A percentile compares a stretch with the other conserved stretches of the same genome.
These are phyloP conservation scores for Wickerhamiella bombiphila DNA, from an alignment of 805 yeast species.

Conservation along the genomic window DNA sequence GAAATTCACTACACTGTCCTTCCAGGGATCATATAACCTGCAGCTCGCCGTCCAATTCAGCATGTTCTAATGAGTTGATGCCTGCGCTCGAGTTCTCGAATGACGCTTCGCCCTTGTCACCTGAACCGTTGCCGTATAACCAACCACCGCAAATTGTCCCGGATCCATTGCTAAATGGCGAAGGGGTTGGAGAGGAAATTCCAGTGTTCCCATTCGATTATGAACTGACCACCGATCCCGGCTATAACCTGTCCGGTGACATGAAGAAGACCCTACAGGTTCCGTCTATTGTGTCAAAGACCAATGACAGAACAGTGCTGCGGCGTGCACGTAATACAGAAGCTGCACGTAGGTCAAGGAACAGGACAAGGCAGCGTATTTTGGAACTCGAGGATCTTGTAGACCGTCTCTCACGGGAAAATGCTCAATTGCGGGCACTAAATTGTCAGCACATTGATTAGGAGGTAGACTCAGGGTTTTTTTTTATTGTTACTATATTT, in stretches of 20 bases:
- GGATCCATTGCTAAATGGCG: neutral
- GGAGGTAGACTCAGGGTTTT: neutral
- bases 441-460: neutral
- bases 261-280: too few species aligned
- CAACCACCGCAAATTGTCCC: neutral
- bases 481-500: too few species aligned
- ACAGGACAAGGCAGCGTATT: constrained; percentile 83
- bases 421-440: constrained; percentile 35
- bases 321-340: constrained; percentile 85
- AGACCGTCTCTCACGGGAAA: constrained; percentile 43
- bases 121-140: too few species aligned
- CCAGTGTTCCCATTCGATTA: too few species aligned
- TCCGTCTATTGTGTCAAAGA: constrained; percentile 11
- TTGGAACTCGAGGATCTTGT: constrained; percentile 65
- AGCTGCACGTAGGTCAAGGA: constrained; percentile 90
- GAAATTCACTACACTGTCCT: too few species aligned
- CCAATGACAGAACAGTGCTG: constrained; percentile 9
- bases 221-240: too few species aligned
- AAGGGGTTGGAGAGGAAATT: neutral
- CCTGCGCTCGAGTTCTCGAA: neutral
- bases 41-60: too few species aligned
- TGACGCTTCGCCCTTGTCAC: neutral
- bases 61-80: too few species aligned
- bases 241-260: too few species aligned
- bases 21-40: too few species aligned